Base-by-base conservation (phyloP, 176 grass and related monocot genomes). In the Panicum miliaceum region DNA sequence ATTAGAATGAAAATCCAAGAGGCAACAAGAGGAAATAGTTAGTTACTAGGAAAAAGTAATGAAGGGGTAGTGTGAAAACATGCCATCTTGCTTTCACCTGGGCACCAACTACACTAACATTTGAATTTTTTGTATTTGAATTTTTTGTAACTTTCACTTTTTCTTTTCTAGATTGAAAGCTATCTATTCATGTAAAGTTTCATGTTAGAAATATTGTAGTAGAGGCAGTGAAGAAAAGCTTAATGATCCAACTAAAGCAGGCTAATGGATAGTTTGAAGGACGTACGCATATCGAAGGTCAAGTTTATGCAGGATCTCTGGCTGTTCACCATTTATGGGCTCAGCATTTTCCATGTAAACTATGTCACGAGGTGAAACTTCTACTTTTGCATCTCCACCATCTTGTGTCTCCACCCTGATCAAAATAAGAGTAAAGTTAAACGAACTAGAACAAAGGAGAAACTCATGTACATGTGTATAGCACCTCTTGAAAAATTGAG, bases 391-490 rank as follows among this genome's bases (percentile, higher is more conserved):
- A 88, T 99, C 97, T 86, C 97, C 97, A 81, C 91, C 93, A 89
- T 99, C 97, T 77, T 99, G 97, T 73, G 97, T 94, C 88, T 99
- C 97, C 78, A 92, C 97, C 97, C 97, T 99, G 89, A 46, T 63
- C 89, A 82, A 92, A 51, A 79, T 1, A 83, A 83, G 40, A 12
- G 73, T 60, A 79, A 79, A 75, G 40, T 75, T 68, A 84, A 74
- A 16, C 12, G 6, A 84, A 41, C 51, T 61, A 89, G 50, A 80
- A 68, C 47, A 79, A 74, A 73, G 10, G 40, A 89, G 65, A 32
- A 75, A 73, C 16, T 82, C 46, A 72, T 81, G 66, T 71, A 86
- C 47, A 78, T n/a, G 54, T 25, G 34, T 77, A 58, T 50, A 84
- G 25, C 52, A 77, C 11, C 64, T 58, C 61, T 72, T 79, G 13